A percentile compares a stretch with the other conserved stretches of the same genome.
These are phyloP conservation scores for Hypoxylon sp. DNA, from an alignment of 2,329 filamentous ascomycete species.

Conservation along the genomic window DNA sequence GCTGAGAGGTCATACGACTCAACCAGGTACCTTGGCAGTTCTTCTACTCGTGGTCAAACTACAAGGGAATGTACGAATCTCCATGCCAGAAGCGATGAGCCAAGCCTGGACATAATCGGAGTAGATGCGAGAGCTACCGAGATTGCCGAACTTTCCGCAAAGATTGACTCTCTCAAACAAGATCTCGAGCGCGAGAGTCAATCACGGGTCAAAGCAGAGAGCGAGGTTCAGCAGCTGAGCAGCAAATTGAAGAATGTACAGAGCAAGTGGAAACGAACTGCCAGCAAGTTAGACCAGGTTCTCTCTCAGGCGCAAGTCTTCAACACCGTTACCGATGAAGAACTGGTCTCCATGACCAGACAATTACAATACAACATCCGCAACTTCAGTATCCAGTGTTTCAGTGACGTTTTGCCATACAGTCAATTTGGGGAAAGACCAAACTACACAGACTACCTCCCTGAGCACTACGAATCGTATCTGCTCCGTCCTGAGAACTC, in stretches of 20 bases:
- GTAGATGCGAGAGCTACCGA: not conserved
- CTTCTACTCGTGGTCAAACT: not conserved
- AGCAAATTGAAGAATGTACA: not conserved
- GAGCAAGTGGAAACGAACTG: constrained; percentile 6
- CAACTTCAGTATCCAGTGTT: constrained; percentile 1
- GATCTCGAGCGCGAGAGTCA: not conserved
- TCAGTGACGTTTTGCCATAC: not conserved
- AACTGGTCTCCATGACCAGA: not conserved
- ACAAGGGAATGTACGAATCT: not conserved
- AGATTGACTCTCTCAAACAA: not conserved
- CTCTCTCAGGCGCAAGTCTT: not conserved
- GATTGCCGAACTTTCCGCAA: not conserved
- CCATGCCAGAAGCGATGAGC: not conserved
- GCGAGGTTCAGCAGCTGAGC: not conserved
- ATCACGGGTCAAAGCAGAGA: not conserved
- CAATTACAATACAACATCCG: constrained; percentile 9
- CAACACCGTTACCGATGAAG: constrained; percentile 2
- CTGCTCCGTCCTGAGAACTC: not conserved
- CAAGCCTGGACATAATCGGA: not conserved
- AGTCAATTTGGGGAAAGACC: not conserved
- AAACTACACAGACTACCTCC: not conserved
- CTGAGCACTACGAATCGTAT: not conserved
- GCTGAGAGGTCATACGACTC: not conserved
- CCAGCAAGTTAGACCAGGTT: not conserved
- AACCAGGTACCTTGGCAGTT: not conserved